Evolutionary conservation across 441 rosid species (phyloP), one percentile per base, ranked within the genome.

Genomic region (Eruca vesicaria): DNA sequence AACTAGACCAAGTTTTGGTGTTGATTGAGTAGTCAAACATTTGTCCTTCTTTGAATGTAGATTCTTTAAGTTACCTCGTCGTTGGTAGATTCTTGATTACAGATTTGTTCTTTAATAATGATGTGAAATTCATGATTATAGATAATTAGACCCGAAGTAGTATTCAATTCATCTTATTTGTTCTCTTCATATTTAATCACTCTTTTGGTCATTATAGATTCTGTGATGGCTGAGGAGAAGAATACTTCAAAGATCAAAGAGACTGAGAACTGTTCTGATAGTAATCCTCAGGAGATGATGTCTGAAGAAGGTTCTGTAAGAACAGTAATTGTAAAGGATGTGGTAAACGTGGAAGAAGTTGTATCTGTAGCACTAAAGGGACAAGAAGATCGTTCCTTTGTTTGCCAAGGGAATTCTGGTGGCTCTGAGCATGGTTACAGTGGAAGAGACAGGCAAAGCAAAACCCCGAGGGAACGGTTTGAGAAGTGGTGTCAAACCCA

Each of bases 141-240:
- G 14, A 53, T 72, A 53, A 35, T 3, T 29, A 1, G 16, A 11
- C 5, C 15, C 2, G n/a, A 21, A 26, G 12, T 35, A n/a, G 21
- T 45, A n/a, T 0, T n/a, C n/a, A n/a, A n/a, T n/a, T 68, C 11
- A 55, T 68, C 11, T n/a, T 14, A 9, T n/a, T 31, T 59, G 1
- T 60, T 4, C 1, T 57, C 12, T 23, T 56, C 5, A 21, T 19
- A 5, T 36, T 7, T 6, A 10, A 56, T 35, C 23, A n/a, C 11
- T 48, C 20, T 48, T 48, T 7, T 48, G 53, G 38, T 48, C 53
- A 48, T 48, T 48, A n/a, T n/a, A 48, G 55, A 48, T 48, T 28
- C 38, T 66, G 28, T 19, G 70, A 52, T 87, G 84, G 76, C 75
- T 7, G 82, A 75, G 16, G 82, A 77, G 69, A n/a, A n/a, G n/a